Percentiles rank a stretch among this genome's conserved stretches.
Conservation (phyloP, 306 rosid species). For the Fagus sylvatica region DNA sequence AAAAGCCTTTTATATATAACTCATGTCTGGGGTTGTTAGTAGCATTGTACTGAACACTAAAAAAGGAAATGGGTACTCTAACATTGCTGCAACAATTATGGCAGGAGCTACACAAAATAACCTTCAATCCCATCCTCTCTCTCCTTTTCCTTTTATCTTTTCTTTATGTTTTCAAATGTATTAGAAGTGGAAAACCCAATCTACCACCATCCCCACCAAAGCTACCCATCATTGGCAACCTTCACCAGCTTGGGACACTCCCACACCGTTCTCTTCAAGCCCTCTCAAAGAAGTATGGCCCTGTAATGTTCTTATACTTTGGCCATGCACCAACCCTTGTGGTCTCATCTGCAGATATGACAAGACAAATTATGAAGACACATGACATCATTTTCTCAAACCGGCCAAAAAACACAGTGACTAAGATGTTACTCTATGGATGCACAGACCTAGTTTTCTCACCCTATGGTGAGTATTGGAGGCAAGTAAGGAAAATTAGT, state of each 20-base stretch:
- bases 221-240: slow-evolving; percentile 21
- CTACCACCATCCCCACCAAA: slow-evolving; percentile 25
- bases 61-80: neutral
- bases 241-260: slow-evolving; percentile 25
- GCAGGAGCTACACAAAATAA: neutral
- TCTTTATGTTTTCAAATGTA: neutral
- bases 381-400: slow-evolving; percentile 26
- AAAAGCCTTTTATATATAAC: neutral
- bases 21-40: neutral
- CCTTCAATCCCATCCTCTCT: neutral
- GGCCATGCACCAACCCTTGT: slow-evolving; percentile 17
- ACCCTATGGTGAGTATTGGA: slow-evolving; percentile 27
- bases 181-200: neutral
- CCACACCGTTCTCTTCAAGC: slow-evolving; percentile 26
- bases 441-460: slow-evolving; percentile 17
- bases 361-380: slow-evolving; percentile 23
- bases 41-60: neutral
- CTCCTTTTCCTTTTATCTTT: neutral
- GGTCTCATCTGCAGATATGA: slow-evolving; percentile 33
- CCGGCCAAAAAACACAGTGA: slow-evolving; percentile 7
- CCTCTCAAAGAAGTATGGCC: slow-evolving; percentile 11
- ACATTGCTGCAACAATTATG: neutral
- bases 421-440: slow-evolving; percentile 19
- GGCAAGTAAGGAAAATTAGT: slow-evolving; percentile 3
- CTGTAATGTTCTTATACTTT: slow-evolving; percentile 9